phyloP scores from a whole-genome alignment of 495 filamentous ascomycete species.

The Aspergillus hancockii region DNA sequence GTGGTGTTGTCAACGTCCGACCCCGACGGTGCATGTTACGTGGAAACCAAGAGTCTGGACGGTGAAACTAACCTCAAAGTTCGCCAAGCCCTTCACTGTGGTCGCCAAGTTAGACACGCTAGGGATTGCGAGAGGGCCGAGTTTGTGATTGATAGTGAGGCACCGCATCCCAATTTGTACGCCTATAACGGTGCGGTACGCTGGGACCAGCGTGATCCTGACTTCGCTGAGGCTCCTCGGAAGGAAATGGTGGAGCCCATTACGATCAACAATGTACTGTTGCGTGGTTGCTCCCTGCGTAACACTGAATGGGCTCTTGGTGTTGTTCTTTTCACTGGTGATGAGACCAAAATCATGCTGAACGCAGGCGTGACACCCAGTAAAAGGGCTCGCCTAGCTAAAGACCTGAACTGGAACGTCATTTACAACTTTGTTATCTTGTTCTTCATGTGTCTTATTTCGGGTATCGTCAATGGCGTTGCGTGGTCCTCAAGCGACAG shows the following conservation, averaged over 20 bases:
- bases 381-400: conserved; percentile 87
- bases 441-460: conserved; percentile 84
- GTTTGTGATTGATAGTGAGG: conserved; percentile 88
- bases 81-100: conserved; percentile 84
- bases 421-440: conserved; percentile 95
- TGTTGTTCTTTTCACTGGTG: conserved; percentile 94
- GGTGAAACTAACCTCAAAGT: conserved; percentile 98
- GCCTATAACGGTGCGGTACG: conserved; percentile 85
- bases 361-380: conserved; percentile 97
- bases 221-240: conserved; percentile 56
- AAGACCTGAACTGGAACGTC: conserved; percentile 96
- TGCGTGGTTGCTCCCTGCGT: conserved; percentile 88
- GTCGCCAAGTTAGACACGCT: conserved; percentile 82
- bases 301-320: conserved; percentile 98
- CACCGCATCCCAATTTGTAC: conserved; percentile 91
- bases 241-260: conserved; percentile 89
- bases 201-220: conserved; percentile 75
- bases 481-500: conserved; percentile 74
- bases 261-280: conserved; percentile 88
- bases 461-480: conserved; percentile 80
- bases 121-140: conserved; percentile 85
- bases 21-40: conserved; percentile 90
- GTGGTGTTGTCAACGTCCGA: conserved; percentile 96
- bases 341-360: conserved; percentile 99
- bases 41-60: conserved; percentile 97